These are phyloP conservation scores for Salinomyces thailandicus DNA, from an alignment of 2,329 filamentous ascomycete species.

Conservation along the genomic window DNA sequence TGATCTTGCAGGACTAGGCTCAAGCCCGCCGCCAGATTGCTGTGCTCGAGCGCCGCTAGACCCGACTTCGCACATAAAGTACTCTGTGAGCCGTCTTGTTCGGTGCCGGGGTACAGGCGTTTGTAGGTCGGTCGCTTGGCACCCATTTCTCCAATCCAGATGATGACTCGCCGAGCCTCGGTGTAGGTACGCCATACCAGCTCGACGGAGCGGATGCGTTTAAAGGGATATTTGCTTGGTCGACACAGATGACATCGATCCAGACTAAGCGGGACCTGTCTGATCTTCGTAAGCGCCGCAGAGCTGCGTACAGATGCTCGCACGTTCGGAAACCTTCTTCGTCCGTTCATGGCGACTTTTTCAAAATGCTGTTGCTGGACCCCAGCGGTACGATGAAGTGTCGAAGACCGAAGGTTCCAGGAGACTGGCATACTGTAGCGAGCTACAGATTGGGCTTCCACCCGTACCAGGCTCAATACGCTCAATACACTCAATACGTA, in stretches of 20 bases:
- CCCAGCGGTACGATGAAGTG: slow-evolving; percentile 7
- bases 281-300: slow-evolving; percentile 5
- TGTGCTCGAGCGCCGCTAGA: slow-evolving; percentile 12
- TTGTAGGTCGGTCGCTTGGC: slow-evolving; percentile 2
- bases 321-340: slow-evolving; percentile 7
- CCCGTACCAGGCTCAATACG: slow-evolving; percentile 5
- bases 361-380: slow-evolving; percentile 2
- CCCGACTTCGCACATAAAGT: slow-evolving; percentile 10
- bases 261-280: slow-evolving; percentile 12
- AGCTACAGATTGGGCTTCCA: not conserved
- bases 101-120: slow-evolving; percentile 1
- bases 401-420: slow-evolving; percentile 2
- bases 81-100: slow-evolving; percentile 8
- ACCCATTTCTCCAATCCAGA: slow-evolving; percentile 20
- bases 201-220: slow-evolving; percentile 19
- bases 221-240: slow-evolving; percentile 17
- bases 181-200: slow-evolving; percentile 21
- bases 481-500: no score
- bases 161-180: slow-evolving; percentile 16
- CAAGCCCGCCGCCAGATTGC: slow-evolving; percentile 7
- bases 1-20: slow-evolving; percentile 4
- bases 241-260: slow-evolving; percentile 23
- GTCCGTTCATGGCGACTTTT: slow-evolving; percentile 2
- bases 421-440: slow-evolving; percentile 4
- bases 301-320: slow-evolving; percentile 7